A percentile compares a stretch with the other conserved stretches of the same genome.
Evolutionary conservation across 306 rosid species (phyloP).

Genomic region (Trichosanthes truncata): DNA sequence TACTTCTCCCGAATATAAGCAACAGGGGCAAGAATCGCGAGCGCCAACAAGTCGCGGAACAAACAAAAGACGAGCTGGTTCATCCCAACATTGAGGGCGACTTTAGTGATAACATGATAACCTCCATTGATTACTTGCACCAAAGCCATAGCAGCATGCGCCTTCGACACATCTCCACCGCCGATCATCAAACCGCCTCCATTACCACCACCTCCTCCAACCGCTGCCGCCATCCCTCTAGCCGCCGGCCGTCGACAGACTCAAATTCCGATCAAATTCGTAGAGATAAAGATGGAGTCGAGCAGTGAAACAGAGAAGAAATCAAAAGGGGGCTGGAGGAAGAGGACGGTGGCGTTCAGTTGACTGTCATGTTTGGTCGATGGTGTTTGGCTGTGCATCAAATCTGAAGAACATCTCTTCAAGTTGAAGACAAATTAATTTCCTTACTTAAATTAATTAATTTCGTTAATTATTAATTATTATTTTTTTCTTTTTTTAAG

Average conservation of each 20-base stretch:
- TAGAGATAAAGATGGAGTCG: background rate
- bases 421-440: background rate
- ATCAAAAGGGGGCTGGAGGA: background rate
- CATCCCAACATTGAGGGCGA: slow-evolving; percentile 81
- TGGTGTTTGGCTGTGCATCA: slow-evolving; percentile 1
- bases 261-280: background rate
- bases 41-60: slow-evolving; percentile 50
- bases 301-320: background rate
- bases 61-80: slow-evolving; percentile 81
- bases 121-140: slow-evolving; percentile 77
- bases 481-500: background rate
- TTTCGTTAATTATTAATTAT: background rate
- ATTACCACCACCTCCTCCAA: slow-evolving; percentile 13
- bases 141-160: slow-evolving; percentile 65
- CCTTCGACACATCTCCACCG: slow-evolving; percentile 40
- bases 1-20: slow-evolving; percentile 74
- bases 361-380: background rate
- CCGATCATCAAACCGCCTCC: slow-evolving; percentile 14
- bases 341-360: background rate
- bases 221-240: slow-evolving; percentile 16
- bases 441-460: background rate
- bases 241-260: slow-evolving; percentile 8
- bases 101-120: slow-evolving; percentile 85
- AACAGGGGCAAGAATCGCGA: slow-evolving; percentile 44
- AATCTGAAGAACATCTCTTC: background rate